Percentiles rank a stretch among this genome's conserved stretches.
phyloP scores from a whole-genome alignment of 495 filamentous ascomycete species.

The Penicillium samsonianum region DNA sequence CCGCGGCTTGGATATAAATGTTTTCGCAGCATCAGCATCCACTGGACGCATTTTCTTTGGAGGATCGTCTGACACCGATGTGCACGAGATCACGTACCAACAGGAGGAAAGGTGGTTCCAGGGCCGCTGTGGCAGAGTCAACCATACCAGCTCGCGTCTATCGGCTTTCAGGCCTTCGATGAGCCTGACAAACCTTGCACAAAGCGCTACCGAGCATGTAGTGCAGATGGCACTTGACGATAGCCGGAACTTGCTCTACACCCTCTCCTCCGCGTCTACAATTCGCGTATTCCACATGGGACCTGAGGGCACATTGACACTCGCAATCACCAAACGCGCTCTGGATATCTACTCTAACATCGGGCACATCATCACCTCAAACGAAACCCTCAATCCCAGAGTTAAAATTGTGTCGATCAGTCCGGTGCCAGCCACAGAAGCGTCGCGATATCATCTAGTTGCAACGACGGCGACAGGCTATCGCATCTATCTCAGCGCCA shows the following conservation, averaged over 20 bases:
- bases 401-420: constrained; percentile 79
- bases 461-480: constrained; percentile 88
- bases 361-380: constrained; percentile 72
- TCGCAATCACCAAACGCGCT: constrained; percentile 59
- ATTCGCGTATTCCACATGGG: constrained; percentile 85
- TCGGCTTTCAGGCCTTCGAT: constrained; percentile 64
- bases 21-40: constrained; percentile 72
- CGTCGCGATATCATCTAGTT: constrained; percentile 82
- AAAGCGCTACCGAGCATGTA: constrained; percentile 60
- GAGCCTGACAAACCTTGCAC: constrained; percentile 47
- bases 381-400: constrained; percentile 64
- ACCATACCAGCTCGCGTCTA: constrained; percentile 79
- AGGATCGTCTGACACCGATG: constrained; percentile 75
- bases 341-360: constrained; percentile 63
- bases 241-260: constrained; percentile 82
- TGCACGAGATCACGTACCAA: constrained; percentile 93
- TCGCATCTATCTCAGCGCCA: constrained; percentile 88
- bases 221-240: constrained; percentile 84
- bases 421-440: constrained; percentile 77
- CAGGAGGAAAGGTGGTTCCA: constrained; percentile 96
- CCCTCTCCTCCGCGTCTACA: constrained; percentile 79
- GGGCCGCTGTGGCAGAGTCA: constrained; percentile 75
- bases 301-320: constrained; percentile 48
- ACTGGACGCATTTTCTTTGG: constrained; percentile 90
- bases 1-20: constrained; percentile 68